phyloP scores from a whole-genome alignment of 2,329 filamentous ascomycete species.

The Blumeria hordei region DNA sequence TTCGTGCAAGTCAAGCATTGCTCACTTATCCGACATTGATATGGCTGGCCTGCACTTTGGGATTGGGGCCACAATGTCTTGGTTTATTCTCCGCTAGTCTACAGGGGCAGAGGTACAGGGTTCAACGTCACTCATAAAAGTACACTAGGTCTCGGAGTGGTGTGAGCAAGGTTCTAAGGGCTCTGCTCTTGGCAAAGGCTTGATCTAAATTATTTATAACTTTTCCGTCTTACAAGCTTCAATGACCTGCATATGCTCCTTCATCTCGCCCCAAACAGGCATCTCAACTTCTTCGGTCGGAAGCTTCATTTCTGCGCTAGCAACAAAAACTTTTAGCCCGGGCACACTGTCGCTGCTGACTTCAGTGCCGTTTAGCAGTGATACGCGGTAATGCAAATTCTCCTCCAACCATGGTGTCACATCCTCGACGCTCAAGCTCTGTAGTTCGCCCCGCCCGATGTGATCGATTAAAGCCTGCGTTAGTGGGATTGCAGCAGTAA shows the following conservation, averaged over 20 bases:
- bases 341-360: conserved; percentile 7
- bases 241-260: conserved; percentile 4
- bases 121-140: no score
- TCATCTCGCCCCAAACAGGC: conserved; percentile 6
- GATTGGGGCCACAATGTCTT: no score
- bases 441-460: conserved; percentile 11
- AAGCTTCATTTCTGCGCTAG: conserved; percentile 7
- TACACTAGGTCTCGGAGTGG: no score
- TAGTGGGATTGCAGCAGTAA: conserved; percentile 21
- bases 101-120: no score
- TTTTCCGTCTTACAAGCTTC: no score
- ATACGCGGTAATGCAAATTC: conserved; percentile 11
- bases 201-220: no score
- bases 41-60: no score
- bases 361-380: conserved; percentile 6
- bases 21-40: no score
- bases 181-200: no score
- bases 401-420: conserved; percentile 10
- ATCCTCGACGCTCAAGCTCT: conserved; percentile 8
- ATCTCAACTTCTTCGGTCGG: conserved; percentile 4
- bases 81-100: no score
- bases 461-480: conserved; percentile 19
- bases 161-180: no score
- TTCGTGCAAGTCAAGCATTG: no score
- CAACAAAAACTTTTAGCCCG: conserved; percentile 9